A percentile compares a stretch with the other conserved stretches of the same genome.
These are phyloP conservation scores for Circinella minor DNA, from an alignment of 371 early-diverging fungal genomes.

Conservation along the genomic window DNA sequence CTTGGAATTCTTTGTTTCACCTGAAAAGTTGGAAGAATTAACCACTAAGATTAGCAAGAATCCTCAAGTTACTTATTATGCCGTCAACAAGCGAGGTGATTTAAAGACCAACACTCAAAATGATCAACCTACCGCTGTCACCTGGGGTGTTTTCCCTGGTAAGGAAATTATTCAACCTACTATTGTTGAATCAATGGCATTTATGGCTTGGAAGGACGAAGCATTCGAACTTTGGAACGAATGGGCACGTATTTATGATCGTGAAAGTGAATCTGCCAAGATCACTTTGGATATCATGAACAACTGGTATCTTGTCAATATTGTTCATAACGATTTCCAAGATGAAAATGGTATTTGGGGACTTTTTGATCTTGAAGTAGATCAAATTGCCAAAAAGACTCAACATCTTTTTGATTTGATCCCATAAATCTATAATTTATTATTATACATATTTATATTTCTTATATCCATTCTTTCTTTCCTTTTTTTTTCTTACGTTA, in stretches of 20 bases:
- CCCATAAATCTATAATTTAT: constrained; percentile 2
- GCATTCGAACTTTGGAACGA: constrained; percentile 94
- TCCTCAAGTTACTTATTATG: constrained; percentile 87
- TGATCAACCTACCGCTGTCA: constrained; percentile 94
- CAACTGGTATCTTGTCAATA: constrained; percentile 91
- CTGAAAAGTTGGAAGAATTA: constrained; percentile 70
- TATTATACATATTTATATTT: neutral
- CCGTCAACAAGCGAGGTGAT: constrained; percentile 88
- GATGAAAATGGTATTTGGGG: constrained; percentile 73
- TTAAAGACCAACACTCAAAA: constrained; percentile 82
- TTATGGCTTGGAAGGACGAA: constrained; percentile 97
- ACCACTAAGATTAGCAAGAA: constrained; percentile 66
- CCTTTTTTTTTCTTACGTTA: neutral
- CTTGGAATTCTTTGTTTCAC: constrained; percentile 93
- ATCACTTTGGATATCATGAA: constrained; percentile 73
- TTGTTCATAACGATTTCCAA: constrained; percentile 95
- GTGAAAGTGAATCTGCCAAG: constrained; percentile 59
- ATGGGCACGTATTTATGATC: constrained; percentile 85
- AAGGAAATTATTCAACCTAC: constrained; percentile 98
- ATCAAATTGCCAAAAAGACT: constrained; percentile 39
- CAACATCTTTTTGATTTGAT: constrained; percentile 13
- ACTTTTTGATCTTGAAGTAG: constrained; percentile 64
- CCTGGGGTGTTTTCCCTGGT: constrained; percentile 99
- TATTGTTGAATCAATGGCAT: constrained; percentile 89
- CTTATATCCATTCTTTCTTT: neutral